Evolutionary conservation across 2,329 filamentous ascomycete species (phyloP), one percentile per base, ranked within the genome.

Genomic region (Colletotrichum acutatum): DNA sequence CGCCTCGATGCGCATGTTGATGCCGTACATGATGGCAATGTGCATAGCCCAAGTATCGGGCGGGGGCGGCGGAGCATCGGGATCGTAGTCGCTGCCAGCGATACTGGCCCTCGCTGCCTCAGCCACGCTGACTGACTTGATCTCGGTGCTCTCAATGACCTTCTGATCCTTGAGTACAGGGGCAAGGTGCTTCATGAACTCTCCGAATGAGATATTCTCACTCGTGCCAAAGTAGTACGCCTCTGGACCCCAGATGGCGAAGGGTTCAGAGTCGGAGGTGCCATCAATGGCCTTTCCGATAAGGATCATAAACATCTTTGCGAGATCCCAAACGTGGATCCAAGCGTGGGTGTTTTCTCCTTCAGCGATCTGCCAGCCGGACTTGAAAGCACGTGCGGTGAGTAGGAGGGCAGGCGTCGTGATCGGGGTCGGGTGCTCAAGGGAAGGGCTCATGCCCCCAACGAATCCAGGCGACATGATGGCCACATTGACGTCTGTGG

Each of bases 391-490:
- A 2, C 67, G 67, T 2, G 61, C 64, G 49, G 69, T 73, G 19
- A 57, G 68, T 19, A 72, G 68, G 32, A 58, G 66, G n/a, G 74
- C 74, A 30, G 65, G 59, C 34, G 34, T 75, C 19, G 63, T 73
- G 64, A 77, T 74, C n/a, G 75, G 72, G 22, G 67, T 74, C 22
- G 74, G 70, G 60, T 77, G 66, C 37, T 70, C 34, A 8, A 76
- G 66, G 16, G 72, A 76, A 3, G 73, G 70, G 52, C 72, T 76
- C 61, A 73, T 72, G 52, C 76, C 76, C 52, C 74, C 74, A 11
- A 77, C 75, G 34, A 74, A 74, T 4, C 72, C 75, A 5, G 75
- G 74, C 5, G 74, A 72, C 22, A 68, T 34, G 32, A 70, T 66
- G 61, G 67, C 67, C 11, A 70, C 67, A 19, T 70, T 70, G 53